phyloP scores from a whole-genome alignment of 2,329 filamentous ascomycete species.

The Calcarisporium arbuscula region DNA sequence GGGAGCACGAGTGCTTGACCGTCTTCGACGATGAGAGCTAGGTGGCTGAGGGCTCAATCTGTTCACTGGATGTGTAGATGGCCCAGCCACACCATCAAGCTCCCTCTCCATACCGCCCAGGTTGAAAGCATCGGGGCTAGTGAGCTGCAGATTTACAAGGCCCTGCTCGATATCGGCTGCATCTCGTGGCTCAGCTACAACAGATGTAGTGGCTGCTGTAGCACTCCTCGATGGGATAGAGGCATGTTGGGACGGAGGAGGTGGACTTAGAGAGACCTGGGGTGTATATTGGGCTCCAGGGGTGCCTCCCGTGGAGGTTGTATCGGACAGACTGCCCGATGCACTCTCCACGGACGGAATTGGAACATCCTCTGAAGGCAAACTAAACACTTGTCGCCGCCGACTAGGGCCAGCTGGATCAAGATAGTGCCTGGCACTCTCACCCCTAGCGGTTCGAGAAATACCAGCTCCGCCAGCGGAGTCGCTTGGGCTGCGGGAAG shows the following conservation, averaged over 20 bases:
- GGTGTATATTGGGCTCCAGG: slow-evolving; percentile 9
- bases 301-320: slow-evolving; percentile 11
- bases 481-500: too few species aligned
- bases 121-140: slow-evolving; percentile 1
- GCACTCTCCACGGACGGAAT: slow-evolving; percentile 11
- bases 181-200: neutral
- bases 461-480: too few species aligned
- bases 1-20: slow-evolving; percentile 8
- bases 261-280: neutral
- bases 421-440: too few species aligned
- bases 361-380: slow-evolving; percentile 10
- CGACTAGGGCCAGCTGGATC: too few species aligned
- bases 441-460: too few species aligned
- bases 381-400: too few species aligned
- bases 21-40: slow-evolving; percentile 3
- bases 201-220: neutral
- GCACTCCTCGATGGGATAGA: neutral
- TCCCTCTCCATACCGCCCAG: slow-evolving; percentile 6
- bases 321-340: neutral
- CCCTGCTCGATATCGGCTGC: neutral
- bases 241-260: slow-evolving; percentile 4
- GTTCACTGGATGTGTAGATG: slow-evolving; percentile 5
- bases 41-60: slow-evolving; percentile 4
- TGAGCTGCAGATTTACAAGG: slow-evolving; percentile 8
- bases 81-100: slow-evolving; percentile 5